A percentile compares a stretch with the other conserved stretches of the same genome.
Evolutionary conservation across 306 rosid species (phyloP).

Genomic region (Prosopis cineraria): DNA sequence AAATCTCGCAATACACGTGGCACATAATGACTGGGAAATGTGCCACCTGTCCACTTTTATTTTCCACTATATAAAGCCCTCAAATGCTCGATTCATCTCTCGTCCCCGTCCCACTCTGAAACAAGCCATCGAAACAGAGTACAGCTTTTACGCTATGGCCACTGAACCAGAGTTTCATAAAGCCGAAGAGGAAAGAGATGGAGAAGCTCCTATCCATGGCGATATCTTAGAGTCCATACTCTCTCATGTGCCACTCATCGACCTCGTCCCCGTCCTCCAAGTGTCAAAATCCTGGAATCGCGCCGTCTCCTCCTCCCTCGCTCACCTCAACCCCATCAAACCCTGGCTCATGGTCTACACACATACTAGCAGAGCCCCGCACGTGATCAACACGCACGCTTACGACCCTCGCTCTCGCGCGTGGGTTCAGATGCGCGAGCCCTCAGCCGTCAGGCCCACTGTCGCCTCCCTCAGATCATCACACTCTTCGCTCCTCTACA

Average conservation of each 20-base stretch:
- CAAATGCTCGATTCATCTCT: neutral
- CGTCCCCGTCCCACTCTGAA: neutral
- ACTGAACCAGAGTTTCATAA: neutral
- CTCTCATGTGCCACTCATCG: constrained; percentile 59
- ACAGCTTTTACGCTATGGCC: constrained; percentile 14
- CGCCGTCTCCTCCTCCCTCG: constrained; percentile 66
- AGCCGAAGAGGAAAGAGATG: too few relatives aligned
- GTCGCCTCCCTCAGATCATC: constrained; percentile 61
- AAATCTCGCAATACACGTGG: neutral
- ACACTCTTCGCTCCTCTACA: constrained; percentile 65
- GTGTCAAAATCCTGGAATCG: constrained; percentile 68
- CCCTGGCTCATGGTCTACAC: constrained; percentile 71
- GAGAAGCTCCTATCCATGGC: constrained; percentile 60
- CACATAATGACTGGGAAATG: neutral
- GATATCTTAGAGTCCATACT: constrained; percentile 66
- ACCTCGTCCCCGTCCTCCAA: constrained; percentile 48
- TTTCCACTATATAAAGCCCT: constrained; percentile 23
- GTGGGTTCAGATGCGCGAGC: constrained; percentile 51
- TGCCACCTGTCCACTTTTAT: neutral
- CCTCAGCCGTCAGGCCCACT: constrained; percentile 35
- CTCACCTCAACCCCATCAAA: constrained; percentile 42
- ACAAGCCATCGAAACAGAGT: too few relatives aligned
- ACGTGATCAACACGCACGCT: constrained; percentile 48
- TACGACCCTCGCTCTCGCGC: constrained; percentile 74
- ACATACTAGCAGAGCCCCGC: constrained; percentile 47